These are phyloP conservation scores for Komagataella populi DNA, from an alignment of 805 yeast genomes.

Conservation along the genomic window DNA sequence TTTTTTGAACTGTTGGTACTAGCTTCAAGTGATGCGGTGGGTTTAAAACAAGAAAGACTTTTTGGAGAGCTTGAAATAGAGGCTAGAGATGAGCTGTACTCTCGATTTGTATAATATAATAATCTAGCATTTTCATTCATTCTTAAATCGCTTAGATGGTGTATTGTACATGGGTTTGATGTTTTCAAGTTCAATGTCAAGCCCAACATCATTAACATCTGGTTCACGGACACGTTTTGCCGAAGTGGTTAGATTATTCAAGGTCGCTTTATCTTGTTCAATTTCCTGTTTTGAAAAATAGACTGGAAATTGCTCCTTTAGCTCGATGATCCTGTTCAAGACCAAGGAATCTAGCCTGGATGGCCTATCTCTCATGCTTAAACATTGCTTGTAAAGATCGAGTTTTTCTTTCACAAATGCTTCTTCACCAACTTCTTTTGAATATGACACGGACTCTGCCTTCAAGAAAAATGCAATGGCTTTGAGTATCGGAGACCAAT, in stretches of 20 bases:
- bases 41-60: conserved; percentile 41
- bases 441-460: not conserved
- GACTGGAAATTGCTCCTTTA: not conserved
- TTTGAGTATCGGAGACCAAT: not conserved
- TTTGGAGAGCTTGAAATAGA: conserved; percentile 47
- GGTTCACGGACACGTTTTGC: not conserved
- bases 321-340: not conserved
- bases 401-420: not conserved
- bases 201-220: not conserved
- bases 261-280: not conserved
- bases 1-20: conserved; percentile 77
- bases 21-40: conserved; percentile 63
- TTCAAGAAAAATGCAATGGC: not conserved
- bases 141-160: not conserved
- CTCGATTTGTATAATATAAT: not conserved
- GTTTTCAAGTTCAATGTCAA: not conserved
- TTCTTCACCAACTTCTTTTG: not conserved
- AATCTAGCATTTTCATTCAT: not conserved
- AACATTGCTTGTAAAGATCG: not conserved
- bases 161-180: not conserved
- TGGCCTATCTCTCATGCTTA: not conserved
- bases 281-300: not conserved
- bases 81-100: not conserved
- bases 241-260: not conserved
- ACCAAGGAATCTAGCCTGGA: not conserved